phyloP scores from a whole-genome alignment of 768 basidiomycete genomes.

The Kwoniella pini region DNA sequence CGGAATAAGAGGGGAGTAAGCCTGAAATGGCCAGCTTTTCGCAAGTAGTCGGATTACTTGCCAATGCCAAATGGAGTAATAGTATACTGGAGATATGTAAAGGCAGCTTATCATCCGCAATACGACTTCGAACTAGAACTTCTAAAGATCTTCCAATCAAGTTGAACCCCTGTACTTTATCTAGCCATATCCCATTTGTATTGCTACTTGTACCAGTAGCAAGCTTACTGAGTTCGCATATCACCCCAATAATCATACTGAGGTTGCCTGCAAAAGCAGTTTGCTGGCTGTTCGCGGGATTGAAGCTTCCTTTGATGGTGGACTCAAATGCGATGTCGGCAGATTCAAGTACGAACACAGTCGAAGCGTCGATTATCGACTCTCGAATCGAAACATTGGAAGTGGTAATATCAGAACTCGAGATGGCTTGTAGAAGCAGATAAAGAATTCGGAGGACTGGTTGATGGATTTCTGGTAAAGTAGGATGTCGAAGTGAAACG shows the following conservation, averaged over 20 bases:
- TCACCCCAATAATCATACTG: slow-evolving; percentile 29
- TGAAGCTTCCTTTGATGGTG: slow-evolving; percentile 10
- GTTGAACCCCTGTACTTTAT: slow-evolving; percentile 75
- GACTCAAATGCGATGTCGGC: slow-evolving; percentile 39
- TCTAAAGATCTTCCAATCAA: slow-evolving; percentile 74
- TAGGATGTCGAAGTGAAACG: slow-evolving; percentile 67
- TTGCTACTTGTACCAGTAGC: slow-evolving; percentile 50
- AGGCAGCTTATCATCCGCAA: slow-evolving; percentile 60
- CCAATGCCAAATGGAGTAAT: slow-evolving; percentile 81
- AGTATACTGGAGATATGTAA: slow-evolving; percentile 76
- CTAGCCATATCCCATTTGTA: slow-evolving; percentile 66
- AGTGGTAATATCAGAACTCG: slow-evolving; percentile 34
- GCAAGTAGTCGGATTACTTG: slow-evolving; percentile 71
- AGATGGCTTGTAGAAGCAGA: slow-evolving; percentile 69
- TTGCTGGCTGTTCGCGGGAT: slow-evolving; percentile 7
- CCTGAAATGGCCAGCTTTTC: slow-evolving; percentile 84
- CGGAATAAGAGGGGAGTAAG: slow-evolving; percentile 75
- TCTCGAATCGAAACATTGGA: slow-evolving; percentile 58
- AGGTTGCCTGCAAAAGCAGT: slow-evolving; percentile 27
- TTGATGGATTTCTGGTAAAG: slow-evolving; percentile 73
- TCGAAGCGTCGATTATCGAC: slow-evolving; percentile 62
- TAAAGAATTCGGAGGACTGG: slow-evolving; percentile 76
- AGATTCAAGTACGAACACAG: slow-evolving; percentile 62
- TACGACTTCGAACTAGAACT: slow-evolving; percentile 67
- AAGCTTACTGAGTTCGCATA: slow-evolving; percentile 34